These are phyloP conservation scores for Calonectria ilicicola DNA, from an alignment of 2,329 filamentous ascomycete species.

Conservation along the genomic window DNA sequence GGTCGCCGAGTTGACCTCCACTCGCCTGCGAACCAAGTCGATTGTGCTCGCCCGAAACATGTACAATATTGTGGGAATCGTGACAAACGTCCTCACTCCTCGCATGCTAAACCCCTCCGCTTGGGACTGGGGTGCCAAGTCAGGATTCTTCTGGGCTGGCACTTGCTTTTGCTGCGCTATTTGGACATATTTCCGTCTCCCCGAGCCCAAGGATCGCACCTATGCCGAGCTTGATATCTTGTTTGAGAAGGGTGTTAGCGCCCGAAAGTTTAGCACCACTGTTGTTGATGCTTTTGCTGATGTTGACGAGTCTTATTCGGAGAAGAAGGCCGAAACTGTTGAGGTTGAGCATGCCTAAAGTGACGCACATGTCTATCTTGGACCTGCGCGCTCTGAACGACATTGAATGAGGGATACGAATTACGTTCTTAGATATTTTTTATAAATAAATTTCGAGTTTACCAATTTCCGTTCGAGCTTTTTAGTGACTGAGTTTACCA, in stretches of 20 bases:
- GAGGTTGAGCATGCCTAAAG: constrained; percentile 13
- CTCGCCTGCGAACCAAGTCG: constrained; percentile 59
- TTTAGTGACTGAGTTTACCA: background rate
- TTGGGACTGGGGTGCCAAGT: constrained; percentile 62
- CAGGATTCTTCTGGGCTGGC: constrained; percentile 59
- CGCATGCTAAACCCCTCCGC: constrained; percentile 60
- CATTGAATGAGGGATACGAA: background rate
- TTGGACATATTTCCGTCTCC: constrained; percentile 65
- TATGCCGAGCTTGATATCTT: constrained; percentile 68
- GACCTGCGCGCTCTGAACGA: background rate
- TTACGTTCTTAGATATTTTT: background rate
- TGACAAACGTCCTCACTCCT: constrained; percentile 59
- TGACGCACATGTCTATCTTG: too few species aligned
- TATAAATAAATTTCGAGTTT: background rate
- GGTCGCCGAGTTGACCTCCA: constrained; percentile 67
- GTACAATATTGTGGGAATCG: constrained; percentile 63
- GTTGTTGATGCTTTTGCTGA: constrained; percentile 42
- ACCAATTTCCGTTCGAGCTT: background rate
- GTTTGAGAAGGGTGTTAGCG: constrained; percentile 59
- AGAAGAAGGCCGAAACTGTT: constrained; percentile 32
- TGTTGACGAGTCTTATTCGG: constrained; percentile 18
- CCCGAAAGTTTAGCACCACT: constrained; percentile 54
- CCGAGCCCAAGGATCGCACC: constrained; percentile 66
- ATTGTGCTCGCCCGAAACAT: constrained; percentile 58
- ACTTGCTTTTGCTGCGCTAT: constrained; percentile 58